These are phyloP conservation scores for Myochromella boudieri DNA, from an alignment of 768 basidiomycete species.

Conservation along the genomic window DNA sequence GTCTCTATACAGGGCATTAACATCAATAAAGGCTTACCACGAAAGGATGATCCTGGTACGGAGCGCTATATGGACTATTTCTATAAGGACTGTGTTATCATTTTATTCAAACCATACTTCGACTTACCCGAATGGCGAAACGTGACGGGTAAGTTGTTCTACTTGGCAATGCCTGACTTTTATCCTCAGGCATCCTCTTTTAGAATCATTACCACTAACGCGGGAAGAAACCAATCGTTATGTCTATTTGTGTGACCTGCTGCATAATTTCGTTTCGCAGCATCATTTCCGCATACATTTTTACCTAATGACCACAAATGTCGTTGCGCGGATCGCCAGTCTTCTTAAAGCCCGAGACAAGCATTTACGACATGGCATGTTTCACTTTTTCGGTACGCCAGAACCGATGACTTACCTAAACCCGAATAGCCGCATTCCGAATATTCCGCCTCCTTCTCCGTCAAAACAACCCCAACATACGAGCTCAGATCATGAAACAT, in stretches of 20 bases:
- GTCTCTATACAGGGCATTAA: conserved; percentile 37
- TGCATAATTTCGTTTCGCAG: conserved; percentile 85
- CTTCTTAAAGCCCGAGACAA: conserved; percentile 85
- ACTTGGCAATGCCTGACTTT: background rate
- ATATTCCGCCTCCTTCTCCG: conserved; percentile 87
- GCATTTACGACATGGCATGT: conserved; percentile 85
- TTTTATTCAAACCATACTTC: conserved; percentile 77
- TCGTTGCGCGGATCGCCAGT: conserved; percentile 71
- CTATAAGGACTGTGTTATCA: conserved; percentile 79
- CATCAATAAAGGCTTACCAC: conserved; percentile 33
- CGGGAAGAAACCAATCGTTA: conserved; percentile 82
- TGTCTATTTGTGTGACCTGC: conserved; percentile 87
- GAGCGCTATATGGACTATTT: conserved; percentile 94
- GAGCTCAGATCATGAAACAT: conserved; percentile 76
- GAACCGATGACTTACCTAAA: conserved; percentile 13
- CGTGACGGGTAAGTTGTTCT: conserved; percentile 27
- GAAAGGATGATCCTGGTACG: conserved; percentile 82
- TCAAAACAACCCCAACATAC: conserved; percentile 76
- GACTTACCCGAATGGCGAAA: conserved; percentile 67
- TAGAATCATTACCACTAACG: conserved; percentile 58
- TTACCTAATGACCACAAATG: conserved; percentile 79
- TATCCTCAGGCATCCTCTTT: conserved; percentile 2
- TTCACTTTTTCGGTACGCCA: conserved; percentile 11
- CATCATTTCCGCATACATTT: conserved; percentile 93
- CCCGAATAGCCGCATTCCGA: conserved; percentile 75